Evolutionary conservation across 495 filamentous ascomycete genomes (phyloP).

Genomic region (Podospora didyma): DNA sequence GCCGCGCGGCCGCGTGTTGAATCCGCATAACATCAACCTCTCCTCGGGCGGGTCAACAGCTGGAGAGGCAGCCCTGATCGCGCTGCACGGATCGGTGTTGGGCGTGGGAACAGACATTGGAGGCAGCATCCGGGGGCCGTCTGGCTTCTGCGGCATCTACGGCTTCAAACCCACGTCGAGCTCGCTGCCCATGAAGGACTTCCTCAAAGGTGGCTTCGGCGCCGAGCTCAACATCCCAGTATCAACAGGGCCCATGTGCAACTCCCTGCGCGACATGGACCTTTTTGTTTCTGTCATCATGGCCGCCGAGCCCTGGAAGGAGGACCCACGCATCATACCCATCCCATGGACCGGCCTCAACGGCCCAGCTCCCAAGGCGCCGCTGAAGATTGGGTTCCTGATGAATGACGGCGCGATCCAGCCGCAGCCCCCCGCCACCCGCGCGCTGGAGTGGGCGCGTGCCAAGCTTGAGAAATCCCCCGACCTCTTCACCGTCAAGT

Average conservation of each 20-base stretch:
- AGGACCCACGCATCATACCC: slow-evolving; percentile 24
- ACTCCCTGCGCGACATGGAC: slow-evolving; percentile 26
- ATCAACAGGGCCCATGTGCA: slow-evolving; percentile 26
- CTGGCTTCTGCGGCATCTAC: slow-evolving; percentile 55
- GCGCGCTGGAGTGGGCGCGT: slow-evolving; percentile 55
- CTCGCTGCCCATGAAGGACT: slow-evolving; percentile 52
- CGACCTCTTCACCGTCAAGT: slow-evolving; percentile 34
- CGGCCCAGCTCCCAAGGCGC: slow-evolving; percentile 22
- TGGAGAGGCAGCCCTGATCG: slow-evolving; percentile 54
- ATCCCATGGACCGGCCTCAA: slow-evolving; percentile 44
- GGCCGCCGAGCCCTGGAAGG: slow-evolving; percentile 21
- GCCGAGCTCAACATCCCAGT: slow-evolving; percentile 28
- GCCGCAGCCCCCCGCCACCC: slow-evolving; percentile 65
- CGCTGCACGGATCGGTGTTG: slow-evolving; percentile 38
- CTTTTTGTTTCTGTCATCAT: slow-evolving; percentile 31
- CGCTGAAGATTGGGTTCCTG: slow-evolving; percentile 63
- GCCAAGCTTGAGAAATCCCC: slow-evolving; percentile 46
- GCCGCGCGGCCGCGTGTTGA: slow-evolving; percentile 21
- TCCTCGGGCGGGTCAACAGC: slow-evolving; percentile 64
- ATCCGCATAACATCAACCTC: slow-evolving; percentile 54
- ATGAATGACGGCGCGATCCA: slow-evolving; percentile 68
- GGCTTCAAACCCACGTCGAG: slow-evolving; percentile 55
- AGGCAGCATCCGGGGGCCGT: slow-evolving; percentile 59
- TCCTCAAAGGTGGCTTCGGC: slow-evolving; percentile 29
- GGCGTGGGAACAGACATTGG: slow-evolving; percentile 68